Evolutionary conservation across 2,329 filamentous ascomycete genomes (phyloP).

Genomic region (Didymella pomorum): DNA sequence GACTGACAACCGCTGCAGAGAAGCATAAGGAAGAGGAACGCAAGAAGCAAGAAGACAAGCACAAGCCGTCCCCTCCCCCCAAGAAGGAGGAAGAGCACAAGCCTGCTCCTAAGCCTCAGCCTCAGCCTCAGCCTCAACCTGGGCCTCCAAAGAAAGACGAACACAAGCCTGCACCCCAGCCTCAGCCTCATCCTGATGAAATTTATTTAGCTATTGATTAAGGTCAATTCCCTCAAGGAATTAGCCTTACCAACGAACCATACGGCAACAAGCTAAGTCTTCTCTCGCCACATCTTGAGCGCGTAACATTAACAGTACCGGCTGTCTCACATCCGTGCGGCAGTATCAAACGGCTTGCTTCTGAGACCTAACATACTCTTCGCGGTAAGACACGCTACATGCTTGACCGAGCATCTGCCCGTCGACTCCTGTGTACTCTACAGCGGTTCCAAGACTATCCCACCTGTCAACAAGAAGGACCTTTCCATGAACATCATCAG

Average conservation of each 20-base stretch:
- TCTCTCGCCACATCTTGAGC: not conserved
- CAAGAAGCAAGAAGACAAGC: slow-evolving; percentile 1
- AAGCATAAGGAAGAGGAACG: slow-evolving; percentile 2
- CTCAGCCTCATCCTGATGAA: slow-evolving; percentile 4
- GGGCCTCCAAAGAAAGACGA: not conserved
- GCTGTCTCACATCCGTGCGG: too few relatives aligned
- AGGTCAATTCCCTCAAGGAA: too few relatives aligned
- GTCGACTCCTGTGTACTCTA: not conserved
- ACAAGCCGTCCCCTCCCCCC: slow-evolving; percentile 6
- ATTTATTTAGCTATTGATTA: too few relatives aligned
- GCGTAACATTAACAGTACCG: too few relatives aligned
- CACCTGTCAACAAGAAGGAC: not conserved
- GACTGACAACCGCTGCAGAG: not conserved
- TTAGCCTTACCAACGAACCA: too few relatives aligned
- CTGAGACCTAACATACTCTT: not conserved
- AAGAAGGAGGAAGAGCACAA: slow-evolving; percentile 3
- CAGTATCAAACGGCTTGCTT: not conserved
- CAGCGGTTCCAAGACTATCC: not conserved
- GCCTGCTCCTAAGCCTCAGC: slow-evolving; percentile 9
- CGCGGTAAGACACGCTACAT: not conserved
- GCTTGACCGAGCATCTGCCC: not conserved
- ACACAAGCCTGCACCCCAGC: slow-evolving; percentile 2
- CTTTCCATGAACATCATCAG: not conserved
- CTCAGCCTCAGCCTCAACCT: not conserved
- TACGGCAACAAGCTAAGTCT: not conserved